These are phyloP conservation scores for Xylariaceae sp. DNA, from an alignment of 2,329 filamentous ascomycete genomes.

Conservation along the genomic window DNA sequence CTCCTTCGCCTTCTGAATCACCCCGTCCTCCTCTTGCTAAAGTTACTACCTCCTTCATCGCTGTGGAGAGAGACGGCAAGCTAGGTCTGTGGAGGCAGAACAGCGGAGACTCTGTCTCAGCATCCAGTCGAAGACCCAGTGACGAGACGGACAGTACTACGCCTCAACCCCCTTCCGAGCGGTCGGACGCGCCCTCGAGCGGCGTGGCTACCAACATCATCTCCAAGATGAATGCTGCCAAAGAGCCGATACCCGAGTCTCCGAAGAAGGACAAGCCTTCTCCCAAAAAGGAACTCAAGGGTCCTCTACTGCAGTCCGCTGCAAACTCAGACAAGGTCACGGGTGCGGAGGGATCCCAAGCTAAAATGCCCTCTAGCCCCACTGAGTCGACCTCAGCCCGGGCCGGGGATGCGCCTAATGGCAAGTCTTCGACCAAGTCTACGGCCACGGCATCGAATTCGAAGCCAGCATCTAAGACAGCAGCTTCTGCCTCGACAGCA, in stretches of 20 bases:
- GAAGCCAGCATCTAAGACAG: conserved; percentile 19
- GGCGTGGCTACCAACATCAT: conserved; percentile 28
- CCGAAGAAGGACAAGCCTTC: conserved; percentile 31
- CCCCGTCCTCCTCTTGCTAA: conserved; percentile 62
- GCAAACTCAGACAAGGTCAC: conserved; percentile 38
- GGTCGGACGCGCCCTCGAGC: conserved; percentile 33
- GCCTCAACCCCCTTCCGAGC: conserved; percentile 38
- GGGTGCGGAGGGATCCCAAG: conserved; percentile 36
- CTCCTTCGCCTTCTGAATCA: conserved; percentile 40
- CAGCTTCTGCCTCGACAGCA: conserved; percentile 22
- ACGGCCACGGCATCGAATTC: conserved; percentile 30
- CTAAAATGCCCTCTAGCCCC: conserved; percentile 31
- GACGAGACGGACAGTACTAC: conserved; percentile 37
- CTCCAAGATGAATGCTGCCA: conserved; percentile 33
- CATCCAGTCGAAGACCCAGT: conserved; percentile 34
- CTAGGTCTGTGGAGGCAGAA: conserved; percentile 47
- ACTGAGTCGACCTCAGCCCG: conserved; percentile 26
- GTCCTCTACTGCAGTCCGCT: conserved; percentile 30
- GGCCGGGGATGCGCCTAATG: conserved; percentile 18
- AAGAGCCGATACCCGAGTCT: conserved; percentile 41
- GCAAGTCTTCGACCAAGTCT: conserved; percentile 23
- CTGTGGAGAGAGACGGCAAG: conserved; percentile 61
- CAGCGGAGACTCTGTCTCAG: conserved; percentile 40
- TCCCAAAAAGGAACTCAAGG: conserved; percentile 23
- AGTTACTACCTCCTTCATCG: conserved; percentile 69